Base-by-base conservation (phyloP, 495 filamentous ascomycete species). In the Chaetomium tenue region DNA sequence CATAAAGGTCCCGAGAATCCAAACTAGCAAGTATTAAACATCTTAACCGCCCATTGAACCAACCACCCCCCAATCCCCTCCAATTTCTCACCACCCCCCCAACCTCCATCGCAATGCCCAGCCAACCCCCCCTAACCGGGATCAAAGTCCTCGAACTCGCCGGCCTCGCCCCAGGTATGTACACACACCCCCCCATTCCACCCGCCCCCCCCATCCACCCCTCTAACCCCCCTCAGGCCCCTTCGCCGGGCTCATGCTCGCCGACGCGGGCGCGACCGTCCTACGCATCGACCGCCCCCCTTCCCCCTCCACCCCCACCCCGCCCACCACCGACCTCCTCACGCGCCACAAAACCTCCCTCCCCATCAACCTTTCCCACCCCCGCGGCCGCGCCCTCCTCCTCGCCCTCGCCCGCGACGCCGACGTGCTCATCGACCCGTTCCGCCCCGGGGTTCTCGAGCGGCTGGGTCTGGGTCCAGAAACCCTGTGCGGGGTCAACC, bases 351-450 rank as follows among this genome's bases (percentile, higher is more conserved):
- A 98, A 70, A 72, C 83, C 63, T 93, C 89, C 60, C 84, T 97
- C 62, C 83, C 83, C 20, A 74, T 97, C 15, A 84, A 97, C 75
- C 81, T 97, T 15, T 94, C 92, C 66, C 84, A 86, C 18, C 58
- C 83, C 2, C 64, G 73, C 11, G 91, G 88, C 4, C 73, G 87
- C 13, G 75, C 79, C 2, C 76, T 97, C 2, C 73, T 97, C 37
- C 86, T 87, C 63, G 75, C 81, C 53, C 79, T 97, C 12, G 78
- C 88, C 13, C 71, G 74, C 4, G 69, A 77, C 16, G 84, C 87
- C 56, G 92, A 97, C 74, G 78, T 97, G 47, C 75, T 97, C 16
- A 93, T 98, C 70, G 93, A 98, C 75, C 93, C 93, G 6, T 97
- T 89, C 80, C 90, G 93, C 0, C 93, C 93, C 0, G 91, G 91